phyloP scores from a whole-genome alignment of 208 protist genomes.

The Trypanosoma congolense region DNA sequence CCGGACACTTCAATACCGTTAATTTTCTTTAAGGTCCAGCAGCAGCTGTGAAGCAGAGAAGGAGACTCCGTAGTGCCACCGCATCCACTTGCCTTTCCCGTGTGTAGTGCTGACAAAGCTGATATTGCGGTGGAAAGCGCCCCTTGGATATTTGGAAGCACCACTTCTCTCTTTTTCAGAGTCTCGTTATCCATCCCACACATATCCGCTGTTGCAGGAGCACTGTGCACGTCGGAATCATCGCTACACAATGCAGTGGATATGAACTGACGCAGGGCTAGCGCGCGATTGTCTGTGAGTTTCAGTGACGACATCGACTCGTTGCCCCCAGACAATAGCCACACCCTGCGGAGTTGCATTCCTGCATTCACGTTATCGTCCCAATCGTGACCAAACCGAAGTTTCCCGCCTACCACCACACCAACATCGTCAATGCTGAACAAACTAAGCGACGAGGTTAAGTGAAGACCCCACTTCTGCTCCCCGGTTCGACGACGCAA shows the following conservation, averaged over 20 bases:
- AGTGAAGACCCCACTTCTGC: constrained; percentile 65
- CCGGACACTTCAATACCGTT: constrained; percentile 21
- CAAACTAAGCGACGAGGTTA: constrained; percentile 45
- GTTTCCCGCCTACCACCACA: constrained; percentile 14
- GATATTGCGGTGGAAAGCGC: no score
- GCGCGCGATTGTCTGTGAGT: no score
- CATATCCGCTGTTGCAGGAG: no score
- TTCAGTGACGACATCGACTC: no score
- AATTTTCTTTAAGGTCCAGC: constrained; percentile 26
- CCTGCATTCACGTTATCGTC: not conserved
- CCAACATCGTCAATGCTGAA: constrained; percentile 40
- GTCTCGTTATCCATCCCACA: no score
- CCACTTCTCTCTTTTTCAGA: no score
- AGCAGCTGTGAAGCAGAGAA: constrained; percentile 16
- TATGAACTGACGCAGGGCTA: constrained; percentile 20
- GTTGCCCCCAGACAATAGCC: no score
- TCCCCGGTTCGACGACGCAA: constrained; percentile 43
- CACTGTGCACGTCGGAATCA: no score
- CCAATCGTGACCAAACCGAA: not conserved
- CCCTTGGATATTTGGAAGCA: no score
- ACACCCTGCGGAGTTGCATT: not conserved
- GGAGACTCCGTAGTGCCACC: not conserved
- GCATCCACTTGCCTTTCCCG: not conserved
- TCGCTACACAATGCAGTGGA: constrained; percentile 1
- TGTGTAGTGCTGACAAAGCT: not conserved